A percentile compares a stretch with the other conserved stretches of the same genome.
These are phyloP conservation scores for Microdochium bolleyi DNA, from an alignment of 2,329 filamentous ascomycete genomes.

Conservation along the genomic window DNA sequence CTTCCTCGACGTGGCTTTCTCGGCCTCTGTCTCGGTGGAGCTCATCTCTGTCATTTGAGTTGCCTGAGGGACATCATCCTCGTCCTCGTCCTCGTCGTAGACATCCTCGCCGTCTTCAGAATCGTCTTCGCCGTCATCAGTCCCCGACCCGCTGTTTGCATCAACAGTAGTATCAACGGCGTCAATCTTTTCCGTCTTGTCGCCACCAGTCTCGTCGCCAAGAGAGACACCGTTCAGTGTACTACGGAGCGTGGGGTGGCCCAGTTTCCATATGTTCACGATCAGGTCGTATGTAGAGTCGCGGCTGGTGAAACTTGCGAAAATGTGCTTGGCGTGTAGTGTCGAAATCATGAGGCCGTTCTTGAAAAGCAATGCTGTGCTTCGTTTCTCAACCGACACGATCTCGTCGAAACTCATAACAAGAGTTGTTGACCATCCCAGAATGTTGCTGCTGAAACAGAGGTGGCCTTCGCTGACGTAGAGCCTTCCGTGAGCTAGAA, in stretches of 20 bases:
- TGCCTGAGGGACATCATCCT: slow-evolving; percentile 44
- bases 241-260: slow-evolving; percentile 84
- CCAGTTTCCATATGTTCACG: slow-evolving; percentile 97
- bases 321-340: slow-evolving; percentile 88
- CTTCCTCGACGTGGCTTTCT: slow-evolving; percentile 63
- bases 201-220: slow-evolving; percentile 66
- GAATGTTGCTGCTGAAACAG: slow-evolving; percentile 97
- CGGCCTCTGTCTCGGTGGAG: slow-evolving; percentile 44
- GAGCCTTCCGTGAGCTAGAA: slow-evolving; percentile 83
- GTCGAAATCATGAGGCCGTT: slow-evolving; percentile 97
- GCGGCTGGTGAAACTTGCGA: slow-evolving; percentile 88
- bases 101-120: slow-evolving; percentile 69
- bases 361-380: slow-evolving; percentile 88
- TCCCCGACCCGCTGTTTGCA: slow-evolving; percentile 45
- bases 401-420: slow-evolving; percentile 99
- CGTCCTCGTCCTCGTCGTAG: slow-evolving; percentile 73
- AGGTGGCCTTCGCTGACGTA: slow-evolving; percentile 97
- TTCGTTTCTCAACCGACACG: slow-evolving; percentile 93
- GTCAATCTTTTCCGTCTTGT: slow-evolving; percentile 83
- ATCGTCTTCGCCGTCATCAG: slow-evolving; percentile 36
- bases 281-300: slow-evolving; percentile 96
- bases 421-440: slow-evolving; percentile 94
- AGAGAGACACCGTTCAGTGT: slow-evolving; percentile 83
- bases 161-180: slow-evolving; percentile 33
- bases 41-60: slow-evolving; percentile 30